Evolutionary conservation across 257 asterid genomes (phyloP).

Genomic region (Fraxinus cuspidata): DNA sequence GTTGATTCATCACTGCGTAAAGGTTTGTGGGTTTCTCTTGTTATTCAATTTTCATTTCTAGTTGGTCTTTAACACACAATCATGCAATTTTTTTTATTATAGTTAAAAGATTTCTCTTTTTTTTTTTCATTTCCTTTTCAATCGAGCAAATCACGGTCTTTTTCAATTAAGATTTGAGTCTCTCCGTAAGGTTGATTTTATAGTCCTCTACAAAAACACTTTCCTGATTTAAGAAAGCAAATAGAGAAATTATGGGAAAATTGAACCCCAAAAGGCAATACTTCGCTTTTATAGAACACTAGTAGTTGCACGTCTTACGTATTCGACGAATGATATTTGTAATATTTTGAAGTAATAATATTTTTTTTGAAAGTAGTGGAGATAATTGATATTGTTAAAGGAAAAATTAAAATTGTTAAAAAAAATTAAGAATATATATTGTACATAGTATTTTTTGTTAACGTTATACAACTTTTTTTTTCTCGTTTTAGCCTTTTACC

Average conservation of each 20-base stretch:
- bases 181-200: conserved; percentile 4
- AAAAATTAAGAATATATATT: no score
- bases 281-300: neutral
- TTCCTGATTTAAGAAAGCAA: neutral
- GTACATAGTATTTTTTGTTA: no score
- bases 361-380: no score
- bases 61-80: neutral
- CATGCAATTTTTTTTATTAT: neutral
- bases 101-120: neutral
- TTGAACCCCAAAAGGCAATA: neutral
- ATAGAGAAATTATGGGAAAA: neutral
- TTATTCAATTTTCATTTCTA: neutral
- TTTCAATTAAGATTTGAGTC: no score
- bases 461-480: no score
- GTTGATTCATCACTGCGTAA: conserved; percentile 8
- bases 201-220: neutral
- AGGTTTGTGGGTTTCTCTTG: conserved; percentile 17
- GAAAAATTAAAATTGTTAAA: no score
- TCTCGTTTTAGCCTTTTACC: no score
- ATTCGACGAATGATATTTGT: no score
- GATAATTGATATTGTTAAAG: no score
- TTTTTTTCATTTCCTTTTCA: no score
- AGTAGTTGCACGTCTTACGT: no score
- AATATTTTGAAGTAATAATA: no score
- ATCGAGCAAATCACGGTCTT: neutral